Evolutionary conservation across 371 early-diverging fungal species (phyloP), one percentile per base, ranked within the genome.

Genomic region (Mortierella sp.): DNA sequence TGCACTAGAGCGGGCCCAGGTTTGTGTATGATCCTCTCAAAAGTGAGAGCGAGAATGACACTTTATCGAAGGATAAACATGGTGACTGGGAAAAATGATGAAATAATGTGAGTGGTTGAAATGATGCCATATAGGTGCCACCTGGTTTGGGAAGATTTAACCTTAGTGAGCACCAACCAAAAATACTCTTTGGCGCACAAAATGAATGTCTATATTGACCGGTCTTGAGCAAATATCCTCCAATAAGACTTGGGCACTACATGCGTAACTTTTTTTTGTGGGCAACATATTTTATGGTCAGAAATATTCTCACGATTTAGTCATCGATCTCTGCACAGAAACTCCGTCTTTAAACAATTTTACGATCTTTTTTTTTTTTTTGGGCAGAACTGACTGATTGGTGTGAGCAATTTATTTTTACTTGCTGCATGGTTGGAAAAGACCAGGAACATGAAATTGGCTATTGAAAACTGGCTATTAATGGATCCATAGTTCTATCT

Each of bases 231-330:
- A 15, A 45, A 43, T 19, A 17, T 3, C n/a, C n/a, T 45, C 22
- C 22, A 45, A n/a, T n/a, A 45, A 19, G 23, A 8, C 53, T 53
- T 6, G 28, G 7, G 28, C 45, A 45, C 40, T 49, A 19, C 40
- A 40, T 49, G 49, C 23, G n/a, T n/a, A 49, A 8, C 49, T 15
- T 15, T 6, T 45, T 45, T 17, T 45, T 45, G n/a, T n/a, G 45
- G 45, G 45, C 19, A 45, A 45, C n/a, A 10, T 15, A 13, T 40
- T 15, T 2, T 10, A 40, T 40, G n/a, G n/a, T n/a, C n/a, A n/a
- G 34, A 74, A 64, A 68, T 74, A 74, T 74, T 75, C 75, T 75
- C 75, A 68, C 75, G 68, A 65, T 58, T 22, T 23, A 32, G 23
- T 59, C 59, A 47, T 35, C 17, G 23, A 42, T 26, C 37, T 13